These are phyloP conservation scores for Nannochloropsis gaditana DNA, from an alignment of 108 stramenopile genomes.

Conservation along the genomic window DNA sequence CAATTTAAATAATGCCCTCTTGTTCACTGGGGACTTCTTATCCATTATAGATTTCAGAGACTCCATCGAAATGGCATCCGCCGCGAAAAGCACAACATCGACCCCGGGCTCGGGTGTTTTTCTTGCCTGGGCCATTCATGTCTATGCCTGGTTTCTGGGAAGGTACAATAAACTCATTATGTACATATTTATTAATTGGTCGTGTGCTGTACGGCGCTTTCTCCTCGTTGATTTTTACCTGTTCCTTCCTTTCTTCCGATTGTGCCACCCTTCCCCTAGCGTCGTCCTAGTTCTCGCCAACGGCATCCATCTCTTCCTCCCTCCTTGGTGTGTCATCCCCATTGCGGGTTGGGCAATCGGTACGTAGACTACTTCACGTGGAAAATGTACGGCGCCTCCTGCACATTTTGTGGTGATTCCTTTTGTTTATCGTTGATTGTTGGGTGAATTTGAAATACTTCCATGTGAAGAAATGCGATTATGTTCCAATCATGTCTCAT, in stretches of 20 bases:
- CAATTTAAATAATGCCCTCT: too few species aligned
- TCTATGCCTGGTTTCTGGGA: not conserved
- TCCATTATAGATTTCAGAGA: too few species aligned
- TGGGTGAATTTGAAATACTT: too few species aligned
- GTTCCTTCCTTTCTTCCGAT: too few species aligned
- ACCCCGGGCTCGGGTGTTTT: slow-evolving; percentile 16
- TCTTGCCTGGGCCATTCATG: slow-evolving; percentile 1
- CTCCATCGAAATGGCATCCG: not conserved
- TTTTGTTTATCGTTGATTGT: too few species aligned
- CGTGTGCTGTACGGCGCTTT: not conserved
- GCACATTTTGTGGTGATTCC: too few species aligned
- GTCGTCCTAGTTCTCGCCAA: not conserved
- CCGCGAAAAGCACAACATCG: not conserved
- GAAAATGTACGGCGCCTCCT: too few species aligned
- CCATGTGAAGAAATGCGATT: too few species aligned
- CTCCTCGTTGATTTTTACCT: too few species aligned
- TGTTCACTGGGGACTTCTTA: too few species aligned
- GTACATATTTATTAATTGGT: not conserved
- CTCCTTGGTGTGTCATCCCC: not conserved
- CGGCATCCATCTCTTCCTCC: not conserved
- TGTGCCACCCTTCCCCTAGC: not conserved
- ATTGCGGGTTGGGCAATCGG: not conserved
- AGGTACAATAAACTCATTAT: not conserved
- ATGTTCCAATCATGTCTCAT: too few species aligned
- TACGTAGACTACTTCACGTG: not conserved